Evolutionary conservation across 306 rosid species (phyloP).

Genomic region (Trichosanthes cucumerina): DNA sequence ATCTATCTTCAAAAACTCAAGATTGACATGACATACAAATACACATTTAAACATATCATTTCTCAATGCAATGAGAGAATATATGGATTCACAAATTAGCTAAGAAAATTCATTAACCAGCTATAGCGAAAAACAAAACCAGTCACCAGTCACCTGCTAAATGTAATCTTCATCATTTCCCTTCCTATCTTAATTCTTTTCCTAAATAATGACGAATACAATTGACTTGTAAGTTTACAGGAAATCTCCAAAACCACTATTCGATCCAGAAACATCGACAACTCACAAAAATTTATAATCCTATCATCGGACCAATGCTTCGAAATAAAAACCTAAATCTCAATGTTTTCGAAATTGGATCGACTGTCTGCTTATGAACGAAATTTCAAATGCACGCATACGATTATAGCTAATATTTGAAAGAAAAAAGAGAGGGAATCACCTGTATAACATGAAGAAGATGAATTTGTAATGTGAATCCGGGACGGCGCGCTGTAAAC

Average conservation of each 20-base stretch:
- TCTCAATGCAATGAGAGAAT: not conserved
- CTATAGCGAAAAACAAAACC: not conserved
- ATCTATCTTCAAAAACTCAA: not conserved
- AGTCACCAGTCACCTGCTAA: not conserved
- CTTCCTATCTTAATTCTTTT: not conserved
- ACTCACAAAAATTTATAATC: not conserved
- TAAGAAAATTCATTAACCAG: not conserved
- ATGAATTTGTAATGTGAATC: not conserved
- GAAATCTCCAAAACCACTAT: not conserved
- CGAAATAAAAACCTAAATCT: not conserved
- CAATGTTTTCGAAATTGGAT: not conserved
- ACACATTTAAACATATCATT: not conserved
- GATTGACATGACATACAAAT: not conserved
- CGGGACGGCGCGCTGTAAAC: not conserved
- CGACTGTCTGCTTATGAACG: not conserved
- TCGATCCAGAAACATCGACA: not conserved
- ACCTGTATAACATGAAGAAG: not conserved
- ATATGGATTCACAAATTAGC: not conserved
- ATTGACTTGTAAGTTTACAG: not conserved
- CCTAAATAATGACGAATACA: not conserved
- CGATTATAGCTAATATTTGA: not conserved
- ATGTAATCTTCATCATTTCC: not conserved
- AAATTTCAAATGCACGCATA: not conserved
- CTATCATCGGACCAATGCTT: not conserved
- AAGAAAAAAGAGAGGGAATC: not conserved